Evolutionary conservation across 768 basidiomycete genomes (phyloP).

Genomic region (Tylopilus cervinicoccineus): DNA sequence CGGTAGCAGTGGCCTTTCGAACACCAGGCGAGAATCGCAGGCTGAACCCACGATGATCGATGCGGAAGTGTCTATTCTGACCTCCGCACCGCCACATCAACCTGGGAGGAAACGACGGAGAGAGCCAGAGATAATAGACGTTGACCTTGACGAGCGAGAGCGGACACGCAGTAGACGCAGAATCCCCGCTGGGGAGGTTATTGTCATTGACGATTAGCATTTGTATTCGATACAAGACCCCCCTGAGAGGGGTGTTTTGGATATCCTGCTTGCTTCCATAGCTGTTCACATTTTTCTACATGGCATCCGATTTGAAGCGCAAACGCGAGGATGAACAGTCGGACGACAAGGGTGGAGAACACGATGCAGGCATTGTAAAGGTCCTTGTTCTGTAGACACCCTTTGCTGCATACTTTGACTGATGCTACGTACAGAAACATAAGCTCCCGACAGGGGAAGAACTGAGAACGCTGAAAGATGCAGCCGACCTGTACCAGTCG

Average conservation of each 20-base stretch:
- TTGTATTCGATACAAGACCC: too few relatives aligned
- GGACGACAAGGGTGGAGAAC: neutral
- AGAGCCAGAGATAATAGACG: slow-evolving; percentile 24
- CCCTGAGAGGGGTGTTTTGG: too few relatives aligned
- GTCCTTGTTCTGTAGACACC: slow-evolving; percentile 4
- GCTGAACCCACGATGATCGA: slow-evolving; percentile 27
- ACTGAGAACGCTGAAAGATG: slow-evolving; percentile 67
- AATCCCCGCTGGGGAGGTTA: slow-evolving; percentile 34
- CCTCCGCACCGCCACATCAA: neutral
- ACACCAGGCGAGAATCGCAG: slow-evolving; percentile 12
- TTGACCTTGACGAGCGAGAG: slow-evolving; percentile 30
- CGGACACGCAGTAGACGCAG: slow-evolving; percentile 20
- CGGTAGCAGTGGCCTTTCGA: slow-evolving; percentile 13
- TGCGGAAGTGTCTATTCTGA: slow-evolving; percentile 19
- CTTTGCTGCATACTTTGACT: neutral
- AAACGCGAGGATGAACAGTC: slow-evolving; percentile 18
- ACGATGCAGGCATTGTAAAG: slow-evolving; percentile 11
- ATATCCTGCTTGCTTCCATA: too few relatives aligned
- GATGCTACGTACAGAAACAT: slow-evolving; percentile 17
- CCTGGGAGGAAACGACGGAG: slow-evolving; percentile 36
- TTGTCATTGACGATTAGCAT: slow-evolving; percentile 40
- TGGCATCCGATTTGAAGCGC: slow-evolving; percentile 26
- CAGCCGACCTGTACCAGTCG: slow-evolving; percentile 69
- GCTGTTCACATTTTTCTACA: slow-evolving; percentile 4
- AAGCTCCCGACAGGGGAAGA: slow-evolving; percentile 69